phyloP scores from a whole-genome alignment of 768 basidiomycete genomes.

The Lactifluus piperatus region DNA sequence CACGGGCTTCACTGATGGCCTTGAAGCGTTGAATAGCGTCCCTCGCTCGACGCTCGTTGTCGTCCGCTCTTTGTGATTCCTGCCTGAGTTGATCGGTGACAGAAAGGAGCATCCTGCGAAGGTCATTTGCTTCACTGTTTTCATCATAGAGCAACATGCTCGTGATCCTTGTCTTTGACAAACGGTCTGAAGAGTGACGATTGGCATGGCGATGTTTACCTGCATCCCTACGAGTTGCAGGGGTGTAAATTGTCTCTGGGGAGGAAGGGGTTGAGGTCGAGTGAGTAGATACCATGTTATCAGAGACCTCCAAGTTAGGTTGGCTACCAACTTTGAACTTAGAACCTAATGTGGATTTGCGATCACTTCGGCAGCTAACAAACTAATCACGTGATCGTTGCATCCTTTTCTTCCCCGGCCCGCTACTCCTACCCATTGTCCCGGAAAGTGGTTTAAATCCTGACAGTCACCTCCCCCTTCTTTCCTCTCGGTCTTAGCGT shows the following conservation, averaged over 20 bases:
- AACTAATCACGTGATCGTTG: constrained; percentile 4
- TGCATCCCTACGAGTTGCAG: constrained; percentile 6
- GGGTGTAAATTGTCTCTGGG: constrained; percentile 6
- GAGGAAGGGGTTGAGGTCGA: constrained; percentile 10
- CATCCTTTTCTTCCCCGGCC: background rate
- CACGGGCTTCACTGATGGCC: constrained; percentile 28
- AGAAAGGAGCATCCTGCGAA: constrained; percentile 31
- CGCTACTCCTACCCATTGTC: background rate
- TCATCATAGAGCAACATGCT: constrained; percentile 33
- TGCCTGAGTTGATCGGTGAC: constrained; percentile 33
- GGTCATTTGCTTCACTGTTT: constrained; percentile 32
- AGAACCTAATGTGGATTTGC: no score
- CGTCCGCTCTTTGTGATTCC: constrained; percentile 31
- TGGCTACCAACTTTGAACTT: no score
- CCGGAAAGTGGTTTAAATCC: background rate
- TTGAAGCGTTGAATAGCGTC: constrained; percentile 26
- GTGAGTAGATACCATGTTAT: constrained; percentile 14
- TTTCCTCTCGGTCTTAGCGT: no score
- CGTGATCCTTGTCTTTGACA: constrained; percentile 12
- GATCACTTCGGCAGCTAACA: background rate
- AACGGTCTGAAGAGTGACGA: constrained; percentile 14
- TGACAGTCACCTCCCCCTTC: no score
- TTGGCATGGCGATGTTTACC: background rate
- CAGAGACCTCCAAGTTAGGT: background rate
- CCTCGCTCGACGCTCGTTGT: constrained; percentile 29